These are phyloP conservation scores for Themeda triandra DNA, from an alignment of 176 grass and related monocot species.

Conservation along the genomic window DNA sequence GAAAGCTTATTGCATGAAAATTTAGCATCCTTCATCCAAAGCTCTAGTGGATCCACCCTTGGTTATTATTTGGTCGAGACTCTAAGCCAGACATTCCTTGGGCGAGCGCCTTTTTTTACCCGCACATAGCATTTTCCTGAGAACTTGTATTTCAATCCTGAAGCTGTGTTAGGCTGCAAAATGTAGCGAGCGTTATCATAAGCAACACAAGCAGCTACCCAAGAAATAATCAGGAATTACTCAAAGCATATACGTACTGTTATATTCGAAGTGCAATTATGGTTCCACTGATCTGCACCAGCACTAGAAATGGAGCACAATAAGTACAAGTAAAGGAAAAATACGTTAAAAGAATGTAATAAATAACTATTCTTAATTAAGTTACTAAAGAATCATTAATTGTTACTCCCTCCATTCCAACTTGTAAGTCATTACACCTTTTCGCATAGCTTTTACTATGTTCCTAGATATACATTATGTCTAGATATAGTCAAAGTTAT, in stretches of 20 bases:
- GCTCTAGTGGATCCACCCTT: background rate
- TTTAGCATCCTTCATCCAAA: constrained; percentile 9
- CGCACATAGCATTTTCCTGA: constrained; percentile 48
- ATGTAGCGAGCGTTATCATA: background rate
- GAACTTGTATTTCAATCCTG: constrained; percentile 30
- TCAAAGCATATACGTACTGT: constrained; percentile 17
- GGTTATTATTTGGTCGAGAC: constrained; percentile 27
- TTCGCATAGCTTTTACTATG: background rate
- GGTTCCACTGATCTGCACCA: constrained; percentile 38
- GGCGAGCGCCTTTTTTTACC: background rate
- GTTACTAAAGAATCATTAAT: background rate
- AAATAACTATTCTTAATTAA: background rate
- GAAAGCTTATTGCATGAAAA: constrained; percentile 1
- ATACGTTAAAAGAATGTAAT: background rate
- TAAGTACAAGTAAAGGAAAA: constrained; percentile 26
- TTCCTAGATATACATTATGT: background rate
- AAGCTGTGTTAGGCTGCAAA: constrained; percentile 19
- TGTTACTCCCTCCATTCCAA: background rate
- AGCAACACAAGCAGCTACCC: background rate
- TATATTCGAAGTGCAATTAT: constrained; percentile 12
- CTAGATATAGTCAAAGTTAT: background rate
- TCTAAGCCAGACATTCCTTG: constrained; percentile 22
- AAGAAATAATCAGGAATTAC: background rate
- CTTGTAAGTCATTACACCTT: background rate
- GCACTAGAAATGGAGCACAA: constrained; percentile 28